Conservation (phyloP, 2,329 filamentous ascomycete genomes). For the Nakataea oryzae region DNA sequence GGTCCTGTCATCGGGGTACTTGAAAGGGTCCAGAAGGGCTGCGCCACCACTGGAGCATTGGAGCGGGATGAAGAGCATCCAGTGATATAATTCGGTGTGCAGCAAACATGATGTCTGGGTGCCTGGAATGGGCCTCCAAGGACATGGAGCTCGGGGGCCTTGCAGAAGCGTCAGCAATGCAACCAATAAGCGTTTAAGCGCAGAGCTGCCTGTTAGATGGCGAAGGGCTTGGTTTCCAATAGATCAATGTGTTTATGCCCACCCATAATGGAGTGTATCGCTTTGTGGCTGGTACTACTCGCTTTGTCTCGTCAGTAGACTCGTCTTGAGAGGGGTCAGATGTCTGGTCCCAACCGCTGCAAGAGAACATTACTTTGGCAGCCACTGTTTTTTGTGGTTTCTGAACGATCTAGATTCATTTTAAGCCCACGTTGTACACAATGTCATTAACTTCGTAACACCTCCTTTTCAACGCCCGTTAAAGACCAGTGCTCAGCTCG, state of each 20-base stretch:
- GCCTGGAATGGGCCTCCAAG: not conserved
- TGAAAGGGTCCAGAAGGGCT: not conserved
- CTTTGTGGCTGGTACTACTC: too few species aligned
- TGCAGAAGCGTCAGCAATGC: not conserved
- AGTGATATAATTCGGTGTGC: not conserved
- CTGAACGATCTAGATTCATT: not conserved
- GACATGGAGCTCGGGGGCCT: not conserved
- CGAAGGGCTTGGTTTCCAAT: too few species aligned
- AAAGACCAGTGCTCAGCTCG: conserved; percentile 30
- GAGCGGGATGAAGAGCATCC: not conserved
- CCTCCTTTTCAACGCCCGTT: conserved; percentile 1
- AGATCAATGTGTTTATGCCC: too few species aligned
- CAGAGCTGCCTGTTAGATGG: too few species aligned
- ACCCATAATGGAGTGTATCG: too few species aligned
- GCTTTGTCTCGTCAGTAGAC: too few species aligned
- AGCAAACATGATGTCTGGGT: too few species aligned
- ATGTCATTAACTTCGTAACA: conserved; percentile 3
- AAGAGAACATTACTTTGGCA: too few species aligned
- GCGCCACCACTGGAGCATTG: too few species aligned
- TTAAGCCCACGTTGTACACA: not conserved
- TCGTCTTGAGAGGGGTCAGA: not conserved
- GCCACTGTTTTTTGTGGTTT: not conserved
- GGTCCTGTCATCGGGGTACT: not conserved
- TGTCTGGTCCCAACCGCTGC: too few species aligned
- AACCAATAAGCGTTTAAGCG: too few species aligned